A percentile compares a stretch with the other conserved stretches of the same genome.
phyloP scores from a whole-genome alignment of 148 eudicot genomes.

The Spergularia marina region DNA sequence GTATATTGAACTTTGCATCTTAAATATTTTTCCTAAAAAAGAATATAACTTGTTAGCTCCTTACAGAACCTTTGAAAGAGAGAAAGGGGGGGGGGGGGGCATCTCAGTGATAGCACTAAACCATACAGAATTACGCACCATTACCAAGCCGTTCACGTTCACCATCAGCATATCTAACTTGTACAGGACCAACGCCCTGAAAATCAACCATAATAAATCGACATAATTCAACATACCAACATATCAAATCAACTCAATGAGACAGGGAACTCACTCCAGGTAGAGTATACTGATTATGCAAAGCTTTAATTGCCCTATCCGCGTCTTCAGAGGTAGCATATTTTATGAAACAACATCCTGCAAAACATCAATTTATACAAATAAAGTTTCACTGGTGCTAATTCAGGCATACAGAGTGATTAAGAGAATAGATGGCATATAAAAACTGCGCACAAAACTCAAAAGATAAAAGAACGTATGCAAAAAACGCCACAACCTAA shows the following conservation, averaged over 20 bases:
- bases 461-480: neutral
- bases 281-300: conserved; percentile 83
- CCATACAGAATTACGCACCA: conserved; percentile 26
- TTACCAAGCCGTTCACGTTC: conserved; percentile 95
- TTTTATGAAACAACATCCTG: conserved; percentile 97
- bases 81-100: neutral
- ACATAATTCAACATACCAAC: conserved; percentile 2
- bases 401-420: conserved; percentile 17
- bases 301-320: conserved; percentile 77
- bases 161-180: conserved; percentile 99
- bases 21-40: neutral
- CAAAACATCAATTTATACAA: conserved; percentile 43
- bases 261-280: conserved; percentile 65
- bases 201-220: conserved; percentile 15
- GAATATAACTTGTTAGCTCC: neutral
- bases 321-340: conserved; percentile 91
- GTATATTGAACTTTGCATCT: neutral
- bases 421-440: neutral
- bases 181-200: conserved; percentile 90
- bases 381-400: conserved; percentile 28
- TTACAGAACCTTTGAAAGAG: no score
- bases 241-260: conserved; percentile 9
- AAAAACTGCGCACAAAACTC: neutral
- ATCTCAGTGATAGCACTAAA: neutral
- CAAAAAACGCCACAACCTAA: neutral